Conservation (phyloP, 1,139 yeast species). For the Kurtzmaniella natalensis region DNA sequence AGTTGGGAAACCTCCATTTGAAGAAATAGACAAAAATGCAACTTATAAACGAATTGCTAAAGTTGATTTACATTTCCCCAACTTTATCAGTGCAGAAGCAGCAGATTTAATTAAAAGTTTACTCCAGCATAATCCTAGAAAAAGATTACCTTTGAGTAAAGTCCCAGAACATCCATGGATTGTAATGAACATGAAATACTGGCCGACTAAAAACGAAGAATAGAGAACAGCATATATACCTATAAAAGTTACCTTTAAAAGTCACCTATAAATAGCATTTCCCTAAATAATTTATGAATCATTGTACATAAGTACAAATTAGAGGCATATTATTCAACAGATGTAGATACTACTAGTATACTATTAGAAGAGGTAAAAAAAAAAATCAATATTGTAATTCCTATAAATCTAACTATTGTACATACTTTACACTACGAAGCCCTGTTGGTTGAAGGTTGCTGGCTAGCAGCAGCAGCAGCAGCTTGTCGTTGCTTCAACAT, state of each 20-base stretch:
- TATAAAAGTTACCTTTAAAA: no score
- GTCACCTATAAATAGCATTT: no score
- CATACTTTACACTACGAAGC: background rate
- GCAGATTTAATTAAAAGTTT: slow-evolving; percentile 62
- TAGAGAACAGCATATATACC: no score
- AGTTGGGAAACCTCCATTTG: slow-evolving; percentile 91
- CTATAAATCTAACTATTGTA: slow-evolving; percentile 1
- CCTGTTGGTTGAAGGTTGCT: slow-evolving; percentile 17
- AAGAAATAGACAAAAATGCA: slow-evolving; percentile 65
- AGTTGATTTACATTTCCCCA: slow-evolving; percentile 73
- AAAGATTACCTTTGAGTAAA: slow-evolving; percentile 56
- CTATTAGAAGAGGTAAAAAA: background rate
- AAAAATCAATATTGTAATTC: background rate
- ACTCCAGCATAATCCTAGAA: slow-evolving; percentile 63
- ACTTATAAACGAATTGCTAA: slow-evolving; percentile 77
- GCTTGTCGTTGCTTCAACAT: slow-evolving; percentile 26
- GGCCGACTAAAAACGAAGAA: no score
- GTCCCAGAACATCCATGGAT: slow-evolving; percentile 85
- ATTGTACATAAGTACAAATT: no score
- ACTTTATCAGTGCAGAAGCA: slow-evolving; percentile 67
- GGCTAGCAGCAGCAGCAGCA: slow-evolving; percentile 20
- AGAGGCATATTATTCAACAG: no score
- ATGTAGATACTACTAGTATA: no score
- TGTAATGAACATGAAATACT: slow-evolving; percentile 48
- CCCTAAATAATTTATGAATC: no score